These are phyloP conservation scores for Botrytis squamosa DNA, from an alignment of 2,329 filamentous ascomycete species.

Conservation along the genomic window DNA sequence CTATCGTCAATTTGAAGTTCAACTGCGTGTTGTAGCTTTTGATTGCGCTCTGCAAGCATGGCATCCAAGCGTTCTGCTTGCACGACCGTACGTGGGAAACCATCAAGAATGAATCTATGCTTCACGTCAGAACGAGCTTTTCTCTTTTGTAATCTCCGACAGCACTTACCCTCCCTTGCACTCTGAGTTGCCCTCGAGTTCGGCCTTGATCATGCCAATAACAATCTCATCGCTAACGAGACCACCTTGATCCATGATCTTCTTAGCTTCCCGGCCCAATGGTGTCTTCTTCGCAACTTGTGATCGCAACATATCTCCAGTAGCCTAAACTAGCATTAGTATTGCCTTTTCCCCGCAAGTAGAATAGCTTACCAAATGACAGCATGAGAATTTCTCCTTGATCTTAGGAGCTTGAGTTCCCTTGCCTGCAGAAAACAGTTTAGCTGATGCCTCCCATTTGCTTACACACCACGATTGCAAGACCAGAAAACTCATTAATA, in stretches of 20 bases:
- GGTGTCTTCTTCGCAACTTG: slow-evolving; percentile 97
- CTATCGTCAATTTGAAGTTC: slow-evolving; percentile 96
- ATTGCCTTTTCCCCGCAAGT: neutral
- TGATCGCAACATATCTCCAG: slow-evolving; percentile 97
- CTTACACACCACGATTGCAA: neutral
- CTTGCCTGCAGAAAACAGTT: slow-evolving; percentile 66
- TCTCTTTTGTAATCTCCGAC: slow-evolving; percentile 13
- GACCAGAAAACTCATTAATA: slow-evolving; percentile 29
- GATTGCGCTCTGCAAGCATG: slow-evolving; percentile 77
- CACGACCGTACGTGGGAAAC: slow-evolving; percentile 93
- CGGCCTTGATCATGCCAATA: slow-evolving; percentile 99
- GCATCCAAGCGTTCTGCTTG: slow-evolving; percentile 92
- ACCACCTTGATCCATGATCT: slow-evolving; percentile 99
- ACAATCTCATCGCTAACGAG: slow-evolving; percentile 99
- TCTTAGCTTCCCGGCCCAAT: slow-evolving; percentile 94
- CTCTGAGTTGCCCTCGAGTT: slow-evolving; percentile 90
- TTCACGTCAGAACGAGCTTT: slow-evolving; percentile 24
- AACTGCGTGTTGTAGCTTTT: slow-evolving; percentile 89
- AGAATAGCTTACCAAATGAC: slow-evolving; percentile 76
- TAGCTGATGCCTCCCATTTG: slow-evolving; percentile 27
- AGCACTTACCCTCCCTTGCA: slow-evolving; percentile 86
- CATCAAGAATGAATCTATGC: slow-evolving; percentile 92
- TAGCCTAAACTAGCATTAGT: slow-evolving; percentile 62
- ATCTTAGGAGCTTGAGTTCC: slow-evolving; percentile 97
- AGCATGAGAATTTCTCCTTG: slow-evolving; percentile 97